phyloP scores from a whole-genome alignment of 345 rosid genomes.

The Melaleuca alternifolia region DNA sequence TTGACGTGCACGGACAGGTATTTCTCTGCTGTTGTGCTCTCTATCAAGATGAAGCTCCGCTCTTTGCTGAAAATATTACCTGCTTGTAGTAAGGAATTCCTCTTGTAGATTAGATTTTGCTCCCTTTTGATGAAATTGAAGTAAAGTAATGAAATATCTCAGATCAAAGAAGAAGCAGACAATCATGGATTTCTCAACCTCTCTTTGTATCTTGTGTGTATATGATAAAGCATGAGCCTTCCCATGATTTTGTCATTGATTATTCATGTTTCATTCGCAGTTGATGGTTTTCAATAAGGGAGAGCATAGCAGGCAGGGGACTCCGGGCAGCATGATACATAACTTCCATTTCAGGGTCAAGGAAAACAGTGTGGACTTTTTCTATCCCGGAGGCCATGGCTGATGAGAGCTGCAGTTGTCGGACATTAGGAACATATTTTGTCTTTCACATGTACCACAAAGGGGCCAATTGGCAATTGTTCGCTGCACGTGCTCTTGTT shows the following conservation, averaged over 20 bases:
- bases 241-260: neutral
- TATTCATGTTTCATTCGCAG: conserved; percentile 21
- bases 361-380: conserved; percentile 64
- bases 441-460: neutral
- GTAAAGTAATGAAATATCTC: neutral
- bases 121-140: neutral
- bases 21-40: neutral
- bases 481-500: neutral
- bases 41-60: neutral
- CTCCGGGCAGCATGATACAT: conserved; percentile 37
- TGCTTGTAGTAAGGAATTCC: neutral
- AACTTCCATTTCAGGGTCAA: conserved; percentile 77
- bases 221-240: neutral
- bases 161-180: neutral
- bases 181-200: neutral
- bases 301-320: conserved; percentile 7
- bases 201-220: neutral
- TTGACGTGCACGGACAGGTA: conserved; percentile 96
- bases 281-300: conserved; percentile 51
- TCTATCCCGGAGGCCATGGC: conserved; percentile 56
- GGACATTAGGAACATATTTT: neutral
- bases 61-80: neutral
- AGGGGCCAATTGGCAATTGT: neutral
- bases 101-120: neutral
- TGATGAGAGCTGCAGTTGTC: conserved; percentile 3